A percentile compares a stretch with the other conserved stretches of the same genome.
Evolutionary conservation across 2,329 filamentous ascomycete species (phyloP).

Genomic region (Drechmeria coniospora): DNA sequence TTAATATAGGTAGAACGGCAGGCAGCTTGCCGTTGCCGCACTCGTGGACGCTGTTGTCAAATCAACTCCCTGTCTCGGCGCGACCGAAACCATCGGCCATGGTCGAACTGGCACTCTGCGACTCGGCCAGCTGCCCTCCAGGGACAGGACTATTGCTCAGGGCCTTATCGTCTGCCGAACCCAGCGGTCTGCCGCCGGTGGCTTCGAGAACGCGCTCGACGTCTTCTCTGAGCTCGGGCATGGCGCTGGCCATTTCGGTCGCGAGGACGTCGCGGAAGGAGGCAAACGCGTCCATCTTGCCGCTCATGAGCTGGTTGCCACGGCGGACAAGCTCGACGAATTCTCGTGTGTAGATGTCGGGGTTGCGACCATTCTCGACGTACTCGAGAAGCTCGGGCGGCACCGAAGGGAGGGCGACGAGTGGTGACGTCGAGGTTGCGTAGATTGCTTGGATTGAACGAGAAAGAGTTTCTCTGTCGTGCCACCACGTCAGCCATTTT

Average conservation of each 20-base stretch:
- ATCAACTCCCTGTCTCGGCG: too few relatives aligned
- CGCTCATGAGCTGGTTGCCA: conserved; percentile 50
- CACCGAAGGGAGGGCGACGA: conserved; percentile 30
- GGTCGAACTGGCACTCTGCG: too few relatives aligned
- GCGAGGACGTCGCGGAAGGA: conserved; percentile 48
- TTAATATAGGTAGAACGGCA: too few relatives aligned
- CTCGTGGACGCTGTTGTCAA: too few relatives aligned
- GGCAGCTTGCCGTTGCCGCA: too few relatives aligned
- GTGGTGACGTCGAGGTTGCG: conserved; percentile 22
- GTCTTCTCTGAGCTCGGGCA: conserved; percentile 44
- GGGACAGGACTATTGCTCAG: too few relatives aligned
- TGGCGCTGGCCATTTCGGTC: conserved; percentile 36
- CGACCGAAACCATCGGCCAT: too few relatives aligned
- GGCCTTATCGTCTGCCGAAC: too few relatives aligned
- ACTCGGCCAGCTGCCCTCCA: too few relatives aligned
- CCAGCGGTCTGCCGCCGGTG: conserved; percentile 20
- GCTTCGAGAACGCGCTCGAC: conserved; percentile 33
- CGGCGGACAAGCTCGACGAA: conserved; percentile 54
- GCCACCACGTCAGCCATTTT: not conserved
- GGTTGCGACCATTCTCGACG: conserved; percentile 56
- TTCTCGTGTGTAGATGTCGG: conserved; percentile 60
- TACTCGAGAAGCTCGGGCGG: conserved; percentile 51
- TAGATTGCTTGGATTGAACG: conserved; percentile 22
- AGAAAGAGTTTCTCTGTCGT: conserved; percentile 22
- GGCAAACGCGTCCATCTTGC: conserved; percentile 46